Conservation (phyloP, 2,329 filamentous ascomycete species). For the Colletotrichum nymphaeae region DNA sequence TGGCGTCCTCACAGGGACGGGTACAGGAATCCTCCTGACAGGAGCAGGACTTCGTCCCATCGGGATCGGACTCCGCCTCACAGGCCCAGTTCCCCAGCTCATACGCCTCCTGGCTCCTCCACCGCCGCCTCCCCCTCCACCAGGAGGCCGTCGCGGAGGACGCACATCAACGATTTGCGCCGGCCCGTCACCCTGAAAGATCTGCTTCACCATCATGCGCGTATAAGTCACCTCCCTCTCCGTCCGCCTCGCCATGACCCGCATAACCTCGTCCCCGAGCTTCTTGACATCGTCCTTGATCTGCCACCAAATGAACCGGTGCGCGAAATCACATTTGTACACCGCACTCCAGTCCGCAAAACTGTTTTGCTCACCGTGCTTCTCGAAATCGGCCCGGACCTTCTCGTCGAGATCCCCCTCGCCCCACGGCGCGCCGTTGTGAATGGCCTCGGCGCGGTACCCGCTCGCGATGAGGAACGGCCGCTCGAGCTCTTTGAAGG, state of each 20-base stretch:
- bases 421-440: slow-evolving; percentile 26
- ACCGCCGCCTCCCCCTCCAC: slow-evolving; percentile 10
- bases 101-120: slow-evolving; percentile 7
- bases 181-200: background rate
- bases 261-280: slow-evolving; percentile 27
- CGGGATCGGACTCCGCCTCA: background rate
- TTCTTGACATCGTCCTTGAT: slow-evolving; percentile 28
- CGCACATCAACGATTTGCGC: background rate
- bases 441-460: slow-evolving; percentile 27
- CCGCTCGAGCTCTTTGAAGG: slow-evolving; percentile 29
- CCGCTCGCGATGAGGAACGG: slow-evolving; percentile 31
- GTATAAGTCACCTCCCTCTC: slow-evolving; percentile 34
- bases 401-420: slow-evolving; percentile 32
- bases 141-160: slow-evolving; percentile 1
- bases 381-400: slow-evolving; percentile 28
- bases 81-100: background rate
- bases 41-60: background rate
- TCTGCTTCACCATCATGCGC: slow-evolving; percentile 27
- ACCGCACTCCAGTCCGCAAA: slow-evolving; percentile 32
- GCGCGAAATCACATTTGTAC: slow-evolving; percentile 31
- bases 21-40: background rate
- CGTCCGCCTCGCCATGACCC: slow-evolving; percentile 28
- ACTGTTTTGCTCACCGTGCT: slow-evolving; percentile 18
- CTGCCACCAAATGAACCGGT: slow-evolving; percentile 35
- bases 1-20: background rate